These are phyloP conservation scores for Phytophthora meadii DNA, from an alignment of 352 stramenopile species.

Conservation along the genomic window DNA sequence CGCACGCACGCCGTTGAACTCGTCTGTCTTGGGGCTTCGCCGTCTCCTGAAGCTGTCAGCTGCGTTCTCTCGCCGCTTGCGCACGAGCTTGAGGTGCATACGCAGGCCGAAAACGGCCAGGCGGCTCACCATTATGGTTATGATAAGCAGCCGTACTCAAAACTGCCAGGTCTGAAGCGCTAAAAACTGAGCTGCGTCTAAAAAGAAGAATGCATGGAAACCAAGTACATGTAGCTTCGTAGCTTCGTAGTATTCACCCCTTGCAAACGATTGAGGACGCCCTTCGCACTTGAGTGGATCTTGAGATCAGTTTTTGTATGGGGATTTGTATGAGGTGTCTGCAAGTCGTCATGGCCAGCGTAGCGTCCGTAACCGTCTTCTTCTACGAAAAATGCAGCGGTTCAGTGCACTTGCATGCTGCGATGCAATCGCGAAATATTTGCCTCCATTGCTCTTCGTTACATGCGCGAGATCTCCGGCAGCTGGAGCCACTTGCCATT, in stretches of 20 bases:
- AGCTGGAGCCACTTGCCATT: slow-evolving; percentile 15
- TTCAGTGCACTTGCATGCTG: neutral
- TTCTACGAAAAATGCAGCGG: slow-evolving; percentile 15
- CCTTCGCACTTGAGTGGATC: slow-evolving; percentile 18
- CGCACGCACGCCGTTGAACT: slow-evolving; percentile 11
- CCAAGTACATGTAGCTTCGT: no score
- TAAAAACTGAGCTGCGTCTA: no score
- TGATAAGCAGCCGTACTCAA: slow-evolving; percentile 6
- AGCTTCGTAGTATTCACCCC: neutral
- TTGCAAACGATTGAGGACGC: slow-evolving; percentile 18
- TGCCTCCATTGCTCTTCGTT: neutral
- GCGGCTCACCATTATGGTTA: neutral
- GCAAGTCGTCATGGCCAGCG: slow-evolving; percentile 11
- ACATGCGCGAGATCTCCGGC: neutral
- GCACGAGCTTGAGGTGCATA: slow-evolving; percentile 23
- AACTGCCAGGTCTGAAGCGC: no score
- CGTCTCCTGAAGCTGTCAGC: neutral
- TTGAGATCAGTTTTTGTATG: slow-evolving; percentile 31
- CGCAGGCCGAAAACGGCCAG: slow-evolving; percentile 14
- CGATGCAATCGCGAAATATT: slow-evolving; percentile 4
- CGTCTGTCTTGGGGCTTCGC: slow-evolving; percentile 1
- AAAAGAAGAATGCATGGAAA: no score
- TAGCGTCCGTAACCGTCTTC: slow-evolving; percentile 20
- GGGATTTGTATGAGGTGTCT: neutral
- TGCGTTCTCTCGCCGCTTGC: slow-evolving; percentile 19